Percentiles rank a stretch among this genome's conserved stretches.
Conservation (phyloP, 805 yeast genomes). For the Teunomyces pallodes region DNA sequence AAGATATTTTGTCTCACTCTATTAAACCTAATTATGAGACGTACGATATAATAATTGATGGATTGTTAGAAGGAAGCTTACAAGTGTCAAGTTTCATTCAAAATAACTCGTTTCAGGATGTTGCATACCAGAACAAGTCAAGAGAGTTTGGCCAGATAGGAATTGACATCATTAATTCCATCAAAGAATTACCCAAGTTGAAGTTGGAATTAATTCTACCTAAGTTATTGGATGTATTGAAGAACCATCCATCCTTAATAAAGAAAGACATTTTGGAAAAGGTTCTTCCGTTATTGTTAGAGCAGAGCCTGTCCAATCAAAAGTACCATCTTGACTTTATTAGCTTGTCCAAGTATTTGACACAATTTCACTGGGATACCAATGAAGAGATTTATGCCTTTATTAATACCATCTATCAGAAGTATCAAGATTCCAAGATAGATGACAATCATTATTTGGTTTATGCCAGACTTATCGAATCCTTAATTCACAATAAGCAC, state of each 20-base stretch:
- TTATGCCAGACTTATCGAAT: conserved; percentile 50
- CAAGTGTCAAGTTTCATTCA: conserved; percentile 1
- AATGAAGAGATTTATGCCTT: conserved; percentile 23
- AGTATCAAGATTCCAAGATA: conserved; percentile 32
- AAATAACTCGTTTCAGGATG: conserved; percentile 4
- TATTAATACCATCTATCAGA: conserved; percentile 24
- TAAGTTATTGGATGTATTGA: conserved; percentile 32
- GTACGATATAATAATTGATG: conserved; percentile 47
- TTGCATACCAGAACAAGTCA: conserved; percentile 25
- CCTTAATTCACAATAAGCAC: conserved; percentile 52
- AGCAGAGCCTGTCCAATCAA: not conserved
- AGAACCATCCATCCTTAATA: conserved; percentile 26
- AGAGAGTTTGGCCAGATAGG: conserved; percentile 45
- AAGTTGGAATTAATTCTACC: conserved; percentile 33
- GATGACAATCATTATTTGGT: conserved; percentile 41
- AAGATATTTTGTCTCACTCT: conserved; percentile 50
- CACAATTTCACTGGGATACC: conserved; percentile 7
- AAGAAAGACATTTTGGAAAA: conserved; percentile 16
- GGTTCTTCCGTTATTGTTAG: conserved; percentile 10
- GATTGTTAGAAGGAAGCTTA: conserved; percentile 50
- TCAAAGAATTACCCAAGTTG: conserved; percentile 37
- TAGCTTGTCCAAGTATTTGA: conserved; percentile 24
- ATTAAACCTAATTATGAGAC: conserved; percentile 57
- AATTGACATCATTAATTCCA: conserved; percentile 44
- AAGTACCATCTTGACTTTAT: conserved; percentile 1